Evolutionary conservation across 352 stramenopile species (phyloP), one percentile per base, ranked within the genome.

Genomic region (Pythium plurisporium): DNA sequence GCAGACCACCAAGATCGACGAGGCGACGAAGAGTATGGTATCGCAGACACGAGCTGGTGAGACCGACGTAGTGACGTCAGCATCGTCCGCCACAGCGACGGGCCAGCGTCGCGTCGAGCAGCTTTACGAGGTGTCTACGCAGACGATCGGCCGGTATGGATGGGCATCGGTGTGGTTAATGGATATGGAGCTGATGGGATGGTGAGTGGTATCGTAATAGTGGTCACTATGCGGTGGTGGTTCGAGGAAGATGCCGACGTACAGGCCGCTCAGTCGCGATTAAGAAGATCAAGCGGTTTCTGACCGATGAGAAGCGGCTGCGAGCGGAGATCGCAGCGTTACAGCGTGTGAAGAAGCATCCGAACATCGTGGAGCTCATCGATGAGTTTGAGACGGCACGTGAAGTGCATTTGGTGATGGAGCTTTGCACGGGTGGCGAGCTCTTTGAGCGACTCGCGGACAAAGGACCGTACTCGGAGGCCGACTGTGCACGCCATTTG

Each of bases 251-350:
- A 56, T 89, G 76, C 55, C 67, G 73, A 11, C 59, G 64, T 31
- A 89, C 78, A 7, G 69, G 75, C 6, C 63, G 76, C 30, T 36
- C 54, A 0, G 80, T 95, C 22, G 86, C 83, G 10, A 74, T 94
- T 43, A 95, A 94, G 65, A 87, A 89, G 54, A 92, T 95, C 64
- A 87, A 87, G 65, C 69, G 80, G 11, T 89, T 87, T 33, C 59
- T 91, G n/a, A 86, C 78, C 0, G 82, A 92, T 44, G 74, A 86
- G 31, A 84, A 77, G 54, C 66, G 82, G 0, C 59, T 92, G 3
- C 64, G 67, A 1, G 73, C 82, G 5, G 79, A 92, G 66, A 87
- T 92, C 53, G 65, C 64, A 12, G 82, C 80, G 36, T 42, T 92
- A 37, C 72, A 69, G 25, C 65, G 66, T 8, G 76, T 92, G 5